Evolutionary conservation across 2,329 filamentous ascomycete species (phyloP), one percentile per base, ranked within the genome.

Genomic region (Paramyrothecium sp.): DNA sequence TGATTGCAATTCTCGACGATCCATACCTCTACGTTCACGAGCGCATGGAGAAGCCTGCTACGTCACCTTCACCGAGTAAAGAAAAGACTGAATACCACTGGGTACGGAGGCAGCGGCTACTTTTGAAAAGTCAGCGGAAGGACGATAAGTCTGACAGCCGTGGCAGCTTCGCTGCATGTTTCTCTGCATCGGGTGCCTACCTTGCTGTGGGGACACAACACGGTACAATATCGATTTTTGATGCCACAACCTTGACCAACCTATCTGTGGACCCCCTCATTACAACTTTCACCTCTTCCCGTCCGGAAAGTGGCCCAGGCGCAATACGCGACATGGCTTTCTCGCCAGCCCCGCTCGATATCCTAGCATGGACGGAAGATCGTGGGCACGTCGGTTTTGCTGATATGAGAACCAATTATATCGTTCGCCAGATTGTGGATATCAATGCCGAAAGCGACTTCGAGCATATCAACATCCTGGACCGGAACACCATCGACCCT

Each of bases 341-440:
- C 70, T 92, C 91, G 4, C 93, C 94, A 1, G 90, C 90, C 1
- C 91, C 93, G 0, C 94, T 89, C 79, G 94, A 97, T 69, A 83
- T 99, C 19, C 78, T 99, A 46, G 90, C 96, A 7, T 98, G 95
- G 93, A 91, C 92, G 10, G 95, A 99, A 73, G 91, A 97, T 66
- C 88, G 90, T 61, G 90, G 89, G 3, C 81, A 87, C 56, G 80
- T 93, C 17, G 91, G 89, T 41, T 79, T 94, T 44, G 89, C 89
- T 5, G 91, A 95, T 71, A 75, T 91, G 53, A 83, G 90, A 30
- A 83, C 79, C 63, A 84, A 87, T 21, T 87, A 91, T 60, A 78
- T 82, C 51, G 81, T 85, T 54, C 85, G 88, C 50, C 91, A 95
- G 69, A 81, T 89, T 33, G 78, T 95, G 30, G 76, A 83, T 26